Percentiles rank a stretch among this genome's conserved stretches.
phyloP scores from a whole-genome alignment of 75 land plant species.

The Adiantum capillusveneris region DNA sequence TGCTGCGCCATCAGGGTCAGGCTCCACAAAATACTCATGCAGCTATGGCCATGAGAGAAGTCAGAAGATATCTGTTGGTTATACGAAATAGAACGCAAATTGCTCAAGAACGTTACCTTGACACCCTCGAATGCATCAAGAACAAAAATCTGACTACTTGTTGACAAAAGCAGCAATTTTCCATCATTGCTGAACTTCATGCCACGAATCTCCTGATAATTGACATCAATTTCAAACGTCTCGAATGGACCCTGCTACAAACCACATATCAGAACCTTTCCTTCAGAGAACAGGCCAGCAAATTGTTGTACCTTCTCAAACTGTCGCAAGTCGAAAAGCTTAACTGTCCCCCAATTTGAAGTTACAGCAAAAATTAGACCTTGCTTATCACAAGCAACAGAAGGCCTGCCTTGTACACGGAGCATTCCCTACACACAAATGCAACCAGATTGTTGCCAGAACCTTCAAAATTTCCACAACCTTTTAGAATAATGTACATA shows the following conservation, averaged over 20 bases:
- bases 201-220: slow-evolving; percentile 46
- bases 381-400: slow-evolving; percentile 77
- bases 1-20: slow-evolving; percentile 52
- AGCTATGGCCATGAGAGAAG: slow-evolving; percentile 20
- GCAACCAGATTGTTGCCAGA: neutral
- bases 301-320: slow-evolving; percentile 56
- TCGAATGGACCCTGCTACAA: slow-evolving; percentile 70
- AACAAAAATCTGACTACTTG: slow-evolving; percentile 55
- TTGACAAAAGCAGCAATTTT: slow-evolving; percentile 64
- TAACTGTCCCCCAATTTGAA: slow-evolving; percentile 61
- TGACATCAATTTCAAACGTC: slow-evolving; percentile 51
- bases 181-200: slow-evolving; percentile 85
- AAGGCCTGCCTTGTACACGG: slow-evolving; percentile 76
- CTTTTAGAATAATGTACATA: slow-evolving; percentile 14
- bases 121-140: slow-evolving; percentile 73
- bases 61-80: too few species aligned
- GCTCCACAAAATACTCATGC: slow-evolving; percentile 55
- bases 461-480: too few species aligned
- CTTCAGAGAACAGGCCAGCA: too few species aligned
- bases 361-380: slow-evolving; percentile 80
- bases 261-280: too few species aligned
- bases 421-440: slow-evolving; percentile 49
- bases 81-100: neutral
- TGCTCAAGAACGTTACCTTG: slow-evolving; percentile 43
- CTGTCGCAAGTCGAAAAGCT: slow-evolving; percentile 75